A percentile compares a stretch with the other conserved stretches of the same genome.
phyloP scores from a whole-genome alignment of 176 grass and related monocot genomes.

The Raddia distichophylla region DNA sequence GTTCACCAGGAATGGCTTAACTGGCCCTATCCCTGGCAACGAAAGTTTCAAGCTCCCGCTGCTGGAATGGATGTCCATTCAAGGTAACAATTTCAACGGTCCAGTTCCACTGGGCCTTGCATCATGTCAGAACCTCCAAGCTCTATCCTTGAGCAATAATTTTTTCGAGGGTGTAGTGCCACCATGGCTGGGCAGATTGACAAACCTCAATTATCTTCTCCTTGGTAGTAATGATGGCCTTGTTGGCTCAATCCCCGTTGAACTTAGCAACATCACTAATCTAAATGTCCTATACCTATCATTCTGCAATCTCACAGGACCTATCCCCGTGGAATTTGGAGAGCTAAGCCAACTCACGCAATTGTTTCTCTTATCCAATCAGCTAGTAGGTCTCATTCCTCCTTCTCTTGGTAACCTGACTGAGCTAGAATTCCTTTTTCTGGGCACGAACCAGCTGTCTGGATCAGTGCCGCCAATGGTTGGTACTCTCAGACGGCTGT shows the following conservation, averaged over 20 bases:
- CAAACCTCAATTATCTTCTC: not conserved
- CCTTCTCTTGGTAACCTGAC: not conserved
- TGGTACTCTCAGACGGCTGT: not conserved
- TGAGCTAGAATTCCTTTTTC: not conserved
- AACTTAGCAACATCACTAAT: constrained; percentile 8
- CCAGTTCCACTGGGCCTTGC: constrained; percentile 7
- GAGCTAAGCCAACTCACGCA: not conserved
- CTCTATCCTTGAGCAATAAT: not conserved
- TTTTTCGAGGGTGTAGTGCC: constrained; percentile 12
- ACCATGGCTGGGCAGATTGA: constrained; percentile 11
- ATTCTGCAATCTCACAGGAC: not conserved
- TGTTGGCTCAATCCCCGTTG: not conserved
- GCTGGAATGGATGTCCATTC: not conserved
- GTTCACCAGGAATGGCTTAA: not conserved
- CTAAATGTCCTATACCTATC: not conserved
- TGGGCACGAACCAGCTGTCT: not conserved
- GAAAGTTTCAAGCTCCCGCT: constrained; percentile 9
- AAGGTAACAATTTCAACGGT: not conserved
- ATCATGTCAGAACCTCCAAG: not conserved
- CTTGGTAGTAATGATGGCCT: not conserved
- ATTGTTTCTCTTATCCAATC: not conserved
- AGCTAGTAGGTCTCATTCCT: not conserved
- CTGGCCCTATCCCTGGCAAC: not conserved
- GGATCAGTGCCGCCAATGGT: not conserved
- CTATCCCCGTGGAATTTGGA: not conserved